Conservation (phyloP, 768 basidiomycete species). For the Boletus patriciae region DNA sequence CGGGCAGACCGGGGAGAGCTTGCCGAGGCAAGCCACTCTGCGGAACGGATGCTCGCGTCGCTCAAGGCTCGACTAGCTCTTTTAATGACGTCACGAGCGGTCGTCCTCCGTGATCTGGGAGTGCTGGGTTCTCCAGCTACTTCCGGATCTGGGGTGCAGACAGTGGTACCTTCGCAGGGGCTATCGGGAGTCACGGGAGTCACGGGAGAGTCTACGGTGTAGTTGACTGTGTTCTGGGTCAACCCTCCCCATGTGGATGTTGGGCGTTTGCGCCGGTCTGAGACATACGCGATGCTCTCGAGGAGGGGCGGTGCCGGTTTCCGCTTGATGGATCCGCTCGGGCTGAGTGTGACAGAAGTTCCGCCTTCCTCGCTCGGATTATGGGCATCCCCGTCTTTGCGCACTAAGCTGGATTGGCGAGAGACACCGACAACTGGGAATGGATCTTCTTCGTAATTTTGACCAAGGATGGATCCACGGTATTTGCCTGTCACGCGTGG, state of each 20-base stretch:
- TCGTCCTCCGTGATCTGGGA: constrained; percentile 13
- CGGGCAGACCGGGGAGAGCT: constrained; percentile 10
- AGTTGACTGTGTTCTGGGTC: background rate
- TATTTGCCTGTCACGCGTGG: constrained; percentile 31
- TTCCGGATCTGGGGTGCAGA: background rate
- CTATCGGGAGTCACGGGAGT: background rate
- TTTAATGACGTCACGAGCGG: constrained; percentile 15
- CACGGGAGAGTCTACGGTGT: constrained; percentile 1
- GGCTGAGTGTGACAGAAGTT: constrained; percentile 2
- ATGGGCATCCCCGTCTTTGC: constrained; percentile 1
- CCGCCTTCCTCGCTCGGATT: constrained; percentile 16
- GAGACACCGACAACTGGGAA: constrained; percentile 26
- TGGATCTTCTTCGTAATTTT: constrained; percentile 24
- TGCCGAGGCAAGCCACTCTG: constrained; percentile 32
- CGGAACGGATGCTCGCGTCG: constrained; percentile 31
- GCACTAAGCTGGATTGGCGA: constrained; percentile 21
- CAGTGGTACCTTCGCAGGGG: constrained; percentile 7
- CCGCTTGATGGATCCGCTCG: constrained; percentile 29
- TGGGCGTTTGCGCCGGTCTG: constrained; percentile 3
- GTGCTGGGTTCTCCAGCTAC: constrained; percentile 1
- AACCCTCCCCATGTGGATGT: constrained; percentile 29
- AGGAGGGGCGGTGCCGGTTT: constrained; percentile 34
- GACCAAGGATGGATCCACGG: constrained; percentile 27
- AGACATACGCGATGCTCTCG: constrained; percentile 10
- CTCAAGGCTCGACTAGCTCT: constrained; percentile 26